Conservation (phyloP, 306 rosid species). For the Castanospermum australe region DNA sequence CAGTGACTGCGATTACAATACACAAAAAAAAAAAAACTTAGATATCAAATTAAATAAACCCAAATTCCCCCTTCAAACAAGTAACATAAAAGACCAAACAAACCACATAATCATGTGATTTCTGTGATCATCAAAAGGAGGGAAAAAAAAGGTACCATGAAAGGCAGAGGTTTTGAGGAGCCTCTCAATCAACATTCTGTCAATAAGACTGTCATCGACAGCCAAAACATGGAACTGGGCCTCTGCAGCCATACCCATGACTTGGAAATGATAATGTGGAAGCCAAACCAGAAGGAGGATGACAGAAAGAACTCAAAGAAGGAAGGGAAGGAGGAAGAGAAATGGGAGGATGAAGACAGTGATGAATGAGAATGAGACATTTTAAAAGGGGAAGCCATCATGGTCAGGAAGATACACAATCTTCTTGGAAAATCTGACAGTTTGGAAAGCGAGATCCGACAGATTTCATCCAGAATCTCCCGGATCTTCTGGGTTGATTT, state of each 20-base stretch:
- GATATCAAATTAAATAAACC: background rate
- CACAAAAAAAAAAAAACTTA: conserved; percentile 22
- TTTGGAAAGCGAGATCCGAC: conserved; percentile 78
- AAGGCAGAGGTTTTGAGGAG: conserved; percentile 85
- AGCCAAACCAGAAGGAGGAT: background rate
- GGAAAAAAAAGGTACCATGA: conserved; percentile 53
- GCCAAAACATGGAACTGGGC: conserved; percentile 80
- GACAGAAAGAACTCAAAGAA: background rate
- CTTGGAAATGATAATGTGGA: background rate
- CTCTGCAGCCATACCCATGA: conserved; percentile 60
- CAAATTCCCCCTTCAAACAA: background rate
- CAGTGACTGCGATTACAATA: conserved; percentile 55
- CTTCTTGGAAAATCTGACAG: conserved; percentile 65
- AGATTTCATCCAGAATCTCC: conserved; percentile 72
- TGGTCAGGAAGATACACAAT: conserved; percentile 46
- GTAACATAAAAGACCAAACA: background rate
- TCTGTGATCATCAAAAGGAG: background rate
- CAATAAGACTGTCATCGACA: conserved; percentile 81
- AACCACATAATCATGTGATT: background rate
- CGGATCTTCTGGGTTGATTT: conserved; percentile 64
- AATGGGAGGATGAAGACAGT: conserved; percentile 9
- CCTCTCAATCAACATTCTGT: conserved; percentile 78
- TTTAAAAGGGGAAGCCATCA: conserved; percentile 50
- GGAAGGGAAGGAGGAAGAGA: background rate
- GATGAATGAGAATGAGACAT: conserved; percentile 27